Evolutionary conservation across 805 yeast species (phyloP).

Genomic region (Middelhovenomyces tepae): DNA sequence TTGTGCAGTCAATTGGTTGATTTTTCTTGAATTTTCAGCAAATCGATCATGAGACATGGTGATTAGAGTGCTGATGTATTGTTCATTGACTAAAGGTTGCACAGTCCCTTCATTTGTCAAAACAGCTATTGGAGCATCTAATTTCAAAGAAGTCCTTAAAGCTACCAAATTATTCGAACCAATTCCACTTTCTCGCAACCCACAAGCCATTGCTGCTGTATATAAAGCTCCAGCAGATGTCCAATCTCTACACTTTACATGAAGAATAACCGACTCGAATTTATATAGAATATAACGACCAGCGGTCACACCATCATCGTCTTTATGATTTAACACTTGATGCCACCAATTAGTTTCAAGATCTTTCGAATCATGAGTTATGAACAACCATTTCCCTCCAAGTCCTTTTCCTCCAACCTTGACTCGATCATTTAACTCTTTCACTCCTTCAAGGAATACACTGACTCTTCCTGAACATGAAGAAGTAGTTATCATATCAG

Average conservation of each 20-base stretch:
- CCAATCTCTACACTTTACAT: slow-evolving; percentile 65
- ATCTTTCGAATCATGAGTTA: slow-evolving; percentile 50
- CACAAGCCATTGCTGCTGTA: slow-evolving; percentile 70
- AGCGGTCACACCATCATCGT: slow-evolving; percentile 27
- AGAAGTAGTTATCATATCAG: slow-evolving; percentile 74
- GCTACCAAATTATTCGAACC: slow-evolving; percentile 75
- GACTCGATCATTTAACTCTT: slow-evolving; percentile 9
- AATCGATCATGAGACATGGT: slow-evolving; percentile 54
- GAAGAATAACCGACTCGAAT: slow-evolving; percentile 78
- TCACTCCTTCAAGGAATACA: slow-evolving; percentile 63
- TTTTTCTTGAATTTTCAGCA: slow-evolving; percentile 46
- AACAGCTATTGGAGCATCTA: slow-evolving; percentile 73
- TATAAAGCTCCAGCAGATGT: slow-evolving; percentile 53
- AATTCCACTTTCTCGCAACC: slow-evolving; percentile 81
- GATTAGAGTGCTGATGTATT: slow-evolving; percentile 46
- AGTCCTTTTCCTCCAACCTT: slow-evolving; percentile 77
- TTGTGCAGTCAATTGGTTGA: background rate
- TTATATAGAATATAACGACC: slow-evolving; percentile 62
- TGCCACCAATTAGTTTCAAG: slow-evolving; percentile 17
- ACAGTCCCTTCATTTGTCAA: slow-evolving; percentile 28
- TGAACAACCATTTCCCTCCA: slow-evolving; percentile 78
- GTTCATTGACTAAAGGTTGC: slow-evolving; percentile 40
- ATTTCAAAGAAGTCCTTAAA: slow-evolving; percentile 58
- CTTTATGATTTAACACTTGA: background rate
- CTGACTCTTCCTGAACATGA: slow-evolving; percentile 84